Evolutionary conservation across 2,329 filamentous ascomycete species (phyloP).

Genomic region (Ceratocystis papillata): DNA sequence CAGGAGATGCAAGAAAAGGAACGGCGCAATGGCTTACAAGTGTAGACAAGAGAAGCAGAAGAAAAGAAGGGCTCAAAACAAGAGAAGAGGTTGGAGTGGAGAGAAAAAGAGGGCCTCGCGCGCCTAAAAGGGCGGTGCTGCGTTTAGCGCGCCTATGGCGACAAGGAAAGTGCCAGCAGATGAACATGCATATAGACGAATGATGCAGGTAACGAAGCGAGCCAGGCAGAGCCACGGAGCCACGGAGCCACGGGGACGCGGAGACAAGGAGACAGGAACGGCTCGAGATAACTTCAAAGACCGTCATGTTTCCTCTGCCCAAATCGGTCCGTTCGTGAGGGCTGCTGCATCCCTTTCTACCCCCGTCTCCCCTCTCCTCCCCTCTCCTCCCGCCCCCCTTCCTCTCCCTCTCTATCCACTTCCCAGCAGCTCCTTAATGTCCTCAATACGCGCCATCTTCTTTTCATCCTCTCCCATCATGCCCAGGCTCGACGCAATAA

Average conservation of each 20-base stretch:
- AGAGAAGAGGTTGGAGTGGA: background rate
- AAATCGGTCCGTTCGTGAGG: no score
- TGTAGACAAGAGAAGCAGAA: background rate
- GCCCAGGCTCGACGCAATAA: conserved; percentile 84
- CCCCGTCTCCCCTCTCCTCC: background rate
- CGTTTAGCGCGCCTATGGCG: conserved; percentile 1
- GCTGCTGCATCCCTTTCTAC: background rate
- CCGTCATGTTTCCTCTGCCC: no score
- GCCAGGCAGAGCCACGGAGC: no score
- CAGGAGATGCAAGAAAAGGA: background rate
- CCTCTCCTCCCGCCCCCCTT: background rate
- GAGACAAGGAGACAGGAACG: no score
- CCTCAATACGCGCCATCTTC: conserved; percentile 78
- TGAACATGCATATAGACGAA: no score
- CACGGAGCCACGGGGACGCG: no score
- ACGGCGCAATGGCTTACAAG: background rate
- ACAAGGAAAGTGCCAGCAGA: background rate
- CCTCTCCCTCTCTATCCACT: background rate
- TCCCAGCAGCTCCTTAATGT: conserved; percentile 76
- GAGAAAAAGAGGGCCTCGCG: background rate
- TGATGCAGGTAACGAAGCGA: no score
- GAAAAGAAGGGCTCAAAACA: background rate
- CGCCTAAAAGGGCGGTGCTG: background rate
- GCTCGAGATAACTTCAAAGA: no score
- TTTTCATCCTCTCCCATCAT: conserved; percentile 95